phyloP scores from a whole-genome alignment of 306 rosid genomes.

The Abrus precatorius region DNA sequence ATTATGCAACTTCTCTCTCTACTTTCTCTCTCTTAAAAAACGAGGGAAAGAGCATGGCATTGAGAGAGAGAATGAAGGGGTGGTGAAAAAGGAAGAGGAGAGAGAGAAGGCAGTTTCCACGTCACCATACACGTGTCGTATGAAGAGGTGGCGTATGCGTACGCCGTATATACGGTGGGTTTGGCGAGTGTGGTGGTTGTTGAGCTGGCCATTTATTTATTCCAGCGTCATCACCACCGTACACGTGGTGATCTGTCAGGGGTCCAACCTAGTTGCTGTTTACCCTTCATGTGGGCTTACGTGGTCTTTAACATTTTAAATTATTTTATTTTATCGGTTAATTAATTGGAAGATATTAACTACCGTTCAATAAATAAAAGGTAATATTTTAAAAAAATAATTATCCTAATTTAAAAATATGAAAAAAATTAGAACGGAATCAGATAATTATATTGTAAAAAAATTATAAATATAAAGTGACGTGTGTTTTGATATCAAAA shows the following conservation, averaged over 20 bases:
- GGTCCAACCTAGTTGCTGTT: slow-evolving; percentile 47
- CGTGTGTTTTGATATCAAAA: background rate
- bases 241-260: slow-evolving; percentile 63
- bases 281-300: slow-evolving; percentile 67
- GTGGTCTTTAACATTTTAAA: slow-evolving; percentile 48
- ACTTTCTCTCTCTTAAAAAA: slow-evolving; percentile 63
- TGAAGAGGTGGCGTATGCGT: slow-evolving; percentile 48
- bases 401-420: background rate
- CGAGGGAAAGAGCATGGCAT: slow-evolving; percentile 47
- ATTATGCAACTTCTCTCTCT: slow-evolving; percentile 49
- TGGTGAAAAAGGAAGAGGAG: slow-evolving; percentile 49
- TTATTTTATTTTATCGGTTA: background rate
- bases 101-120: slow-evolving; percentile 69
- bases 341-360: background rate
- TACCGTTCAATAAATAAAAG: background rate
- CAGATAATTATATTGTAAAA: background rate
- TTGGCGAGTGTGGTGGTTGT: slow-evolving; percentile 58
- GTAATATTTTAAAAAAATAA: too few relatives aligned
- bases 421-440: background rate
- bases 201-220: slow-evolving; percentile 74
- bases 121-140: slow-evolving; percentile 92
- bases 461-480: too few relatives aligned
- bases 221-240: slow-evolving; percentile 52
- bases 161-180: slow-evolving; percentile 48
- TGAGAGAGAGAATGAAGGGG: slow-evolving; percentile 41